Evolutionary conservation across 108 stramenopile genomes (phyloP).

Genomic region (Skeletonema grethae): DNA sequence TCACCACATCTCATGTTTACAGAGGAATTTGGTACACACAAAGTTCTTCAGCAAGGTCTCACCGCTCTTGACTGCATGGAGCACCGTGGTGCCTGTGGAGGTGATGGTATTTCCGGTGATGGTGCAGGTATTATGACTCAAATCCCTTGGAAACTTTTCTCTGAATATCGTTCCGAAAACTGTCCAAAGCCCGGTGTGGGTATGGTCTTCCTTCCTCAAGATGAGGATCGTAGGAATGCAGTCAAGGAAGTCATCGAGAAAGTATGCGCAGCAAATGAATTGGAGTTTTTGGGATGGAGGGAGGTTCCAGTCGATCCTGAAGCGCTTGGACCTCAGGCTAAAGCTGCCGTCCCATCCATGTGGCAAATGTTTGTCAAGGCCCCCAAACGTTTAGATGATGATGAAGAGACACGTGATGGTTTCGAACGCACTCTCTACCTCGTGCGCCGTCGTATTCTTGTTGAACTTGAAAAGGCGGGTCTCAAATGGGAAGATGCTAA

Average conservation of each 20-base stretch:
- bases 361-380: slow-evolving; percentile 96
- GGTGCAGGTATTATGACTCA: slow-evolving; percentile 95
- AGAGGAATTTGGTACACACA: slow-evolving; percentile 79
- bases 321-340: slow-evolving; percentile 76
- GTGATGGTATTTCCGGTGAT: slow-evolving; percentile 89
- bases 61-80: slow-evolving; percentile 86
- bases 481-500: slow-evolving; percentile 69
- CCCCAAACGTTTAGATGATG: slow-evolving; percentile 59
- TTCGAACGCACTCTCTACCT: slow-evolving; percentile 95
- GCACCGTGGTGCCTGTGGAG: slow-evolving; percentile 88
- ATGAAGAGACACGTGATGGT: slow-evolving; percentile 80
- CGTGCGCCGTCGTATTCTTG: slow-evolving; percentile 82
- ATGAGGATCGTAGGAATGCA: slow-evolving; percentile 63
- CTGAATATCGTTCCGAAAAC: slow-evolving; percentile 60
- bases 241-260: slow-evolving; percentile 81
- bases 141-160: slow-evolving; percentile 93
- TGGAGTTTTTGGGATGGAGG: slow-evolving; percentile 89
- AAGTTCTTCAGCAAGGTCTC: slow-evolving; percentile 75
- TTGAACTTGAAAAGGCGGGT: slow-evolving; percentile 65
- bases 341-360: slow-evolving; percentile 75
- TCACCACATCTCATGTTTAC: slow-evolving; percentile 1
- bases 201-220: slow-evolving; percentile 92
- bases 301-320: slow-evolving; percentile 81
- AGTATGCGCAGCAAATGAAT: slow-evolving; percentile 83
- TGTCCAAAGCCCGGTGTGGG: slow-evolving; percentile 88